A percentile compares a stretch with the other conserved stretches of the same genome.
Evolutionary conservation across 352 stramenopile genomes (phyloP).

Genomic region (Albugo laibachii): DNA sequence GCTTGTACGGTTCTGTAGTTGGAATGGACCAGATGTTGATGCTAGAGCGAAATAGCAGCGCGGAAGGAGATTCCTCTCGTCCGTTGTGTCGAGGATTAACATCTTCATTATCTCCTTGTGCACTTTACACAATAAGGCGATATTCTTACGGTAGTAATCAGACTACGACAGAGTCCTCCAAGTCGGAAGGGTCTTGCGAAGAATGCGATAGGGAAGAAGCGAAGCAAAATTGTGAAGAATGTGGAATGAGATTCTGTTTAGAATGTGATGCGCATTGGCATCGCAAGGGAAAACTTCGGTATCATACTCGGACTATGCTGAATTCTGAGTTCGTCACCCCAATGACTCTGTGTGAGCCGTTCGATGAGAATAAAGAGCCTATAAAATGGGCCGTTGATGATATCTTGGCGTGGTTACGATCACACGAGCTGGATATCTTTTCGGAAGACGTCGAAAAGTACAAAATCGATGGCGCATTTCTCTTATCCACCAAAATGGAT

Average conservation of each 20-base stretch:
- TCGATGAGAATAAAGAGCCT: not conserved
- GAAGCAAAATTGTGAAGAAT: constrained; percentile 40
- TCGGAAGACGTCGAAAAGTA: constrained; percentile 17
- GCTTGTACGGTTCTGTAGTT: too few relatives aligned
- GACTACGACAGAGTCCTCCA: too few relatives aligned
- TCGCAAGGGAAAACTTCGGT: constrained; percentile 64
- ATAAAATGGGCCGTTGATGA: constrained; percentile 13
- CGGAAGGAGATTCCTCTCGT: too few relatives aligned
- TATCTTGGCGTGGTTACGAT: constrained; percentile 34
- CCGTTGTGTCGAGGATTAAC: too few relatives aligned
- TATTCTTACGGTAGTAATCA: too few relatives aligned
- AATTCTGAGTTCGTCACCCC: not conserved
- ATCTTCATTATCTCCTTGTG: too few relatives aligned
- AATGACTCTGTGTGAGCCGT: constrained; percentile 3
- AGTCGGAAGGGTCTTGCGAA: constrained; percentile 16
- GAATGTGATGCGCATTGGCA: constrained; percentile 43
- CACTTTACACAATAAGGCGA: too few relatives aligned
- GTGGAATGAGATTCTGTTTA: constrained; percentile 48
- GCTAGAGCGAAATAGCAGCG: too few relatives aligned
- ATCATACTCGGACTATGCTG: constrained; percentile 24
- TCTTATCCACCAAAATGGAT: constrained; percentile 22
- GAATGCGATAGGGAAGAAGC: constrained; percentile 38
- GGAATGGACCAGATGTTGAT: too few relatives aligned
- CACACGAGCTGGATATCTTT: constrained; percentile 42
- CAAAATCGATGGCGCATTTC: constrained; percentile 25